Evolutionary conservation across 768 basidiomycete species (phyloP).

Genomic region (Crucibulum laeve): DNA sequence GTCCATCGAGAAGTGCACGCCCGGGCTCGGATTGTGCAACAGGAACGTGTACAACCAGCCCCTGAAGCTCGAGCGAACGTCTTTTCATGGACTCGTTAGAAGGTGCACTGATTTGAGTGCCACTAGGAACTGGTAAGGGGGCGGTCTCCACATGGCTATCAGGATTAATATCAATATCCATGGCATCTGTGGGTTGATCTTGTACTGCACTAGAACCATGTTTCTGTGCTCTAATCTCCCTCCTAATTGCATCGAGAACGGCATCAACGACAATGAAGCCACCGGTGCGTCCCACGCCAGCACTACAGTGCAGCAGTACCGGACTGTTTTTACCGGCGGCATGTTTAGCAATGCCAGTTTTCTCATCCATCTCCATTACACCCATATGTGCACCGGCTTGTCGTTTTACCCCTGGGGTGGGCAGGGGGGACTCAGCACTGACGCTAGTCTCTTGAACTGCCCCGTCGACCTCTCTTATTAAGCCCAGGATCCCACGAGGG

Average conservation of each 20-base stretch:
- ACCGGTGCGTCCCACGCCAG: conserved; percentile 93
- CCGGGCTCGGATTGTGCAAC: conserved; percentile 8
- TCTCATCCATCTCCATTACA: conserved; percentile 41
- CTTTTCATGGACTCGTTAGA: too few species aligned
- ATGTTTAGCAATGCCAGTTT: conserved; percentile 52
- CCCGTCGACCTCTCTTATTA: conserved; percentile 68
- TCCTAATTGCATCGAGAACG: conserved; percentile 68
- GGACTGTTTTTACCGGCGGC: conserved; percentile 48
- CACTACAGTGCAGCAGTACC: conserved; percentile 84
- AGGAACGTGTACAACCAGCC: conserved; percentile 26
- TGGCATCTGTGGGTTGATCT: conserved; percentile 11
- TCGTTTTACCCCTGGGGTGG: neutral
- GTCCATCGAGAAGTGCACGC: conserved; percentile 7
- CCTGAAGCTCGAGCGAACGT: conserved; percentile 1
- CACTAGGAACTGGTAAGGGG: neutral
- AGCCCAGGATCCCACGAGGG: conserved; percentile 65
- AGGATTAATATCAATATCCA: conserved; percentile 18
- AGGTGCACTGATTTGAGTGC: neutral
- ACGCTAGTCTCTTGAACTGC: conserved; percentile 30
- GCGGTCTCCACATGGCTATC: neutral
- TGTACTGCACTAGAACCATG: neutral
- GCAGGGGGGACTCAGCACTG: conserved; percentile 7
- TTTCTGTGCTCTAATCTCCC: conserved; percentile 41
- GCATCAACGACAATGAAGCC: conserved; percentile 90
- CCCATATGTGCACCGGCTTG: conserved; percentile 7